Percentiles rank a stretch among this genome's conserved stretches.
Conservation (phyloP, 306 rosid genomes). For the Calophaca sinica region DNA sequence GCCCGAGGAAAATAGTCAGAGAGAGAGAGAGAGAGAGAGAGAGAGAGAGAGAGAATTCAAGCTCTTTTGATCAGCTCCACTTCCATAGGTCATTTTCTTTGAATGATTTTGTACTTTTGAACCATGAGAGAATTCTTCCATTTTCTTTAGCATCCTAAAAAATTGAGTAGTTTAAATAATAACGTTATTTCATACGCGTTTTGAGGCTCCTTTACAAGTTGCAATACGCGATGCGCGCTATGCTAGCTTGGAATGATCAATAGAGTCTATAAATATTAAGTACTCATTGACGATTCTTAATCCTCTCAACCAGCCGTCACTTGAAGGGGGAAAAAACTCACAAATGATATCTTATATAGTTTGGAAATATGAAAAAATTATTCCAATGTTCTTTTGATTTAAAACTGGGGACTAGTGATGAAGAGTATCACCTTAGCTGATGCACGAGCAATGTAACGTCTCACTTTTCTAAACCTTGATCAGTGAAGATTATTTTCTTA, state of each 20-base stretch:
- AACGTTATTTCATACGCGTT: conserved; percentile 42
- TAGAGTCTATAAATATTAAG: too few species aligned
- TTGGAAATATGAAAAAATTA: too few species aligned
- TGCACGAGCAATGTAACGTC: too few species aligned
- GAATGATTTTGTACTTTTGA: conserved; percentile 42
- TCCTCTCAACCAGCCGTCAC: too few species aligned
- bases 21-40: background rate
- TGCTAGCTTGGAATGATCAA: conserved; percentile 30
- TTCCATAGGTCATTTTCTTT: conserved; percentile 50
- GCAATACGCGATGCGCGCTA: background rate
- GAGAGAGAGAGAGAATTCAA: conserved; percentile 23
- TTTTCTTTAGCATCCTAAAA: conserved; percentile 36
- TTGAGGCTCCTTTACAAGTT: conserved; percentile 32
- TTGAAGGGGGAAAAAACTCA: too few species aligned
- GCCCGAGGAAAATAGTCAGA: conserved; percentile 8
- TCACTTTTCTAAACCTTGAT: too few species aligned
- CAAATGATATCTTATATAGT: too few species aligned
- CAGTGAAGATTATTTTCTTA: too few species aligned
- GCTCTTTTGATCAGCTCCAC: conserved; percentile 41
- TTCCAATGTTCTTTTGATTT: too few species aligned
- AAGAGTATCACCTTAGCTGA: too few species aligned
- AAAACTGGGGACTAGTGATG: too few species aligned
- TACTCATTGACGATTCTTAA: too few species aligned
- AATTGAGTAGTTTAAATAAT: background rate
- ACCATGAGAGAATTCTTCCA: conserved; percentile 7